Percentiles rank a stretch among this genome's conserved stretches.
phyloP scores from a whole-genome alignment of 768 basidiomycete genomes.

The Pleurotus tuoliensis region DNA sequence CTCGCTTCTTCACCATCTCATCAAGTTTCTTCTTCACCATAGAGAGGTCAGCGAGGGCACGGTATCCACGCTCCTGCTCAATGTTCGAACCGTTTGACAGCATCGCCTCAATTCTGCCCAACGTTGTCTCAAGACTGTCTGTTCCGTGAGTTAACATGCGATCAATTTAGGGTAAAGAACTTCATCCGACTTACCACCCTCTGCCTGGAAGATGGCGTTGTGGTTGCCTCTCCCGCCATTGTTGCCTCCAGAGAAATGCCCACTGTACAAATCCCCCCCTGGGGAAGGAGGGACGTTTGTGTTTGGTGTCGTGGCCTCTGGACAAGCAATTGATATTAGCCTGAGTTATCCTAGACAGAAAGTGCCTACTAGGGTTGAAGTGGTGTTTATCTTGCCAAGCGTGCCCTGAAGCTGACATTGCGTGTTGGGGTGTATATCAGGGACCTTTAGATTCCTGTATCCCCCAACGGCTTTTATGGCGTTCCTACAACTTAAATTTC shows the following conservation, averaged over 20 bases:
- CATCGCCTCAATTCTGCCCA: not conserved
- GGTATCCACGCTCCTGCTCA: not conserved
- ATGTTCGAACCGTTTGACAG: not conserved
- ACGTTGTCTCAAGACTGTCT: not conserved
- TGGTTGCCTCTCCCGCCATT: not conserved
- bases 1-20: not conserved
- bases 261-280: not conserved
- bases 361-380: too few species aligned
- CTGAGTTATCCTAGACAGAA: too few species aligned
- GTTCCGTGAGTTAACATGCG: not conserved
- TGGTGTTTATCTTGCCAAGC: too few species aligned
- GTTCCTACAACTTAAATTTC: too few species aligned
- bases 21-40: not conserved
- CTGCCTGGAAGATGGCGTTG: not conserved
- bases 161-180: not conserved
- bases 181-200: not conserved
- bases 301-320: too few species aligned
- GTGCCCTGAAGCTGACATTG: too few species aligned
- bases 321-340: too few species aligned
- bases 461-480: too few species aligned
- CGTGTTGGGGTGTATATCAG: too few species aligned
- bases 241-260: not conserved
- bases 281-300: too few species aligned
- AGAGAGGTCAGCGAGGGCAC: not conserved
- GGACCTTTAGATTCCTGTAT: too few species aligned